Evolutionary conservation across 331 rosid species (phyloP), one percentile per base, ranked within the genome.

Genomic region (Phaseolus coccineus): DNA sequence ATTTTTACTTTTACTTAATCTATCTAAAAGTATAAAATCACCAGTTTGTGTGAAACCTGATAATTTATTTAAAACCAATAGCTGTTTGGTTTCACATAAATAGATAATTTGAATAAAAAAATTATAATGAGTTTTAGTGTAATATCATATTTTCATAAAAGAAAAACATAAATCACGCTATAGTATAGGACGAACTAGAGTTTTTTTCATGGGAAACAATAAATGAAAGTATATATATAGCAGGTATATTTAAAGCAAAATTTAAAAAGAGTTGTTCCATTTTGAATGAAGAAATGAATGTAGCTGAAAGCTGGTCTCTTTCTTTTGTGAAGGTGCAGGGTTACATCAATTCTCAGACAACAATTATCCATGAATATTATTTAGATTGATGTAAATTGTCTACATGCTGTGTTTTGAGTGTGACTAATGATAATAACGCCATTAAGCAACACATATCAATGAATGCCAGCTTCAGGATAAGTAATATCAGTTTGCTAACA

Each of bases 371-470:
- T 24, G 35, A 16, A 52, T 7, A 52, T 25, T 51, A 37, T 30
- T 76, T 76, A 13, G 63, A 63, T n/a, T 19, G 6, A 31, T 13
- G 47, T 19, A 50, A 46, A 46, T 76, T 63, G 80, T 64, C 73
- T 22, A 46, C 56, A 74, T 81, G 80, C 46, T 57, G 56, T 57
- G 76, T 46, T 55, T 48, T 66, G 74, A 73, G 76, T 39, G 75
- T 22, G 74, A 64, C 69, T 42, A n/a, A 63, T 64, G 72, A 52
- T 63, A 58, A 73, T 77, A 73, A 27, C 69, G 10, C 63, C 69
- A 8, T 73, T 62, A 71, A 59, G 33, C 55, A 59, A 19, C 64
- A 22, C 37, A 35, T 35, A 5, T 35, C 40, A 5, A 35, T 35
- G 7, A 15, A 40, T 52, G 77, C 31, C 44, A 64, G 27, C 73